Evolutionary conservation across 2,329 filamentous ascomycete species (phyloP).

Genomic region (Neonectria hederae): DNA sequence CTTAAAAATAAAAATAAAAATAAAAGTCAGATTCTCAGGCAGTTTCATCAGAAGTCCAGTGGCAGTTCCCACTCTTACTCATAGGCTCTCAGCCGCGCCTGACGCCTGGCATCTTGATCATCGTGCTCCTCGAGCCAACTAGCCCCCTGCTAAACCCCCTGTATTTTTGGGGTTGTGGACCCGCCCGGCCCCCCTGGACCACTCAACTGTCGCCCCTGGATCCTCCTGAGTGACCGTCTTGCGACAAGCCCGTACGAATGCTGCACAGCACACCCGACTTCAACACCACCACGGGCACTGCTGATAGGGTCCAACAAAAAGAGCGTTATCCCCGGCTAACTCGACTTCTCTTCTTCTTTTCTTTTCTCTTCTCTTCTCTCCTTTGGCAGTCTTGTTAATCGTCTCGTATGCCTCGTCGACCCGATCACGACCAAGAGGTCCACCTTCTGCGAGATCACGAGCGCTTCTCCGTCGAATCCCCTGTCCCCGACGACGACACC

Average conservation of each 20-base stretch:
- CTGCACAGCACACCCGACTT: conserved; percentile 20
- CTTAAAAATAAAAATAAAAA: too few relatives aligned
- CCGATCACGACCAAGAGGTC: conserved; percentile 36
- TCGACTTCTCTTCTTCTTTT: conserved; percentile 12
- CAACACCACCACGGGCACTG: conserved; percentile 36
- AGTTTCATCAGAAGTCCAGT: neutral
- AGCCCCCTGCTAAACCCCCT: conserved; percentile 32
- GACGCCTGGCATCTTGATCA: conserved; percentile 18
- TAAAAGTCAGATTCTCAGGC: conserved; percentile 2
- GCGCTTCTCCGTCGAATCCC: conserved; percentile 25
- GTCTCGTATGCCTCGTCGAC: conserved; percentile 36
- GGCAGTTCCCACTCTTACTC: conserved; percentile 6
- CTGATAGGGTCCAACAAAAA: conserved; percentile 30
- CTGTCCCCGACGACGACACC: conserved; percentile 36
- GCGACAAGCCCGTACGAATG: conserved; percentile 18
- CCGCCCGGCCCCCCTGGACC: conserved; percentile 32
- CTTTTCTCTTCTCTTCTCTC: conserved; percentile 24
- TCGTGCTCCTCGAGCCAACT: neutral
- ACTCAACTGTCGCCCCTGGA: conserved; percentile 21
- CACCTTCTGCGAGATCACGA: conserved; percentile 33
- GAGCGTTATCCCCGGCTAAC: conserved; percentile 16
- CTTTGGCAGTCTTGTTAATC: conserved; percentile 14
- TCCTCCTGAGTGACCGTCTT: conserved; percentile 21
- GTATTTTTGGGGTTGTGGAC: conserved; percentile 35
- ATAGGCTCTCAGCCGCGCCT: conserved; percentile 13